Percentiles rank a stretch among this genome's conserved stretches.
Conservation (phyloP, 208 protist genomes). For the Wallacemonas sp. region DNA sequence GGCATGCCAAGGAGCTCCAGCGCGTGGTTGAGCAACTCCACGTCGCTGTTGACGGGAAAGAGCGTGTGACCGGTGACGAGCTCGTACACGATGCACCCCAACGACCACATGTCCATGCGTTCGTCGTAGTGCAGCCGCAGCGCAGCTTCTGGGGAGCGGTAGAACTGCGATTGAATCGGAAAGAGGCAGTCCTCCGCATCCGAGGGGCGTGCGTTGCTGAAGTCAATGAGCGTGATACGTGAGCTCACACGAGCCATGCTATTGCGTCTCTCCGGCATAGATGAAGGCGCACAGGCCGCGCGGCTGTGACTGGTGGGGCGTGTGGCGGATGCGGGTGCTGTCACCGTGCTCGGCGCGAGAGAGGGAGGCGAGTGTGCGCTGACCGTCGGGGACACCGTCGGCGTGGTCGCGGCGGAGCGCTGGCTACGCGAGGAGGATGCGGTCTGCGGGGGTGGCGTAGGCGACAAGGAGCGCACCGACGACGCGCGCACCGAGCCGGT, state of each 20-base stretch:
- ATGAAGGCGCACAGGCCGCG: not conserved
- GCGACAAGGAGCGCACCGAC: too few relatives aligned
- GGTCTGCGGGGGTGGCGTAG: too few relatives aligned
- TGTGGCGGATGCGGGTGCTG: not conserved
- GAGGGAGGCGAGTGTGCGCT: not conserved
- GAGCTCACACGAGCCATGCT: slow-evolving; percentile 30
- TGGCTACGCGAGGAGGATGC: too few relatives aligned
- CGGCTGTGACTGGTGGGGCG: not conserved
- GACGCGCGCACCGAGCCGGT: not conserved
- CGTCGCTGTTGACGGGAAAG: slow-evolving; percentile 45
- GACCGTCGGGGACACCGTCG: too few relatives aligned
- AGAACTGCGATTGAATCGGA: slow-evolving; percentile 95
- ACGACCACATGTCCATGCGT: slow-evolving; percentile 75
- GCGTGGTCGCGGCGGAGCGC: too few relatives aligned
- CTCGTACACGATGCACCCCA: slow-evolving; percentile 60
- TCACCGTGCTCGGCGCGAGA: not conserved
- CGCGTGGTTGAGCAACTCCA: slow-evolving; percentile 31
- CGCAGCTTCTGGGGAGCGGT: slow-evolving; percentile 96
- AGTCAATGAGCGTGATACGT: slow-evolving; percentile 96
- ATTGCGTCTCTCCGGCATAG: slow-evolving; percentile 7
- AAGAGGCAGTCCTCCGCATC: slow-evolving; percentile 91
- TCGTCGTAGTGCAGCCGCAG: slow-evolving; percentile 57
- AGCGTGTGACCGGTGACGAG: slow-evolving; percentile 41
- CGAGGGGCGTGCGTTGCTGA: slow-evolving; percentile 89
- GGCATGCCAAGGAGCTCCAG: slow-evolving; percentile 44